phyloP scores from a whole-genome alignment of 257 asterid genomes.

The Lithospermum erythrorhizon region DNA sequence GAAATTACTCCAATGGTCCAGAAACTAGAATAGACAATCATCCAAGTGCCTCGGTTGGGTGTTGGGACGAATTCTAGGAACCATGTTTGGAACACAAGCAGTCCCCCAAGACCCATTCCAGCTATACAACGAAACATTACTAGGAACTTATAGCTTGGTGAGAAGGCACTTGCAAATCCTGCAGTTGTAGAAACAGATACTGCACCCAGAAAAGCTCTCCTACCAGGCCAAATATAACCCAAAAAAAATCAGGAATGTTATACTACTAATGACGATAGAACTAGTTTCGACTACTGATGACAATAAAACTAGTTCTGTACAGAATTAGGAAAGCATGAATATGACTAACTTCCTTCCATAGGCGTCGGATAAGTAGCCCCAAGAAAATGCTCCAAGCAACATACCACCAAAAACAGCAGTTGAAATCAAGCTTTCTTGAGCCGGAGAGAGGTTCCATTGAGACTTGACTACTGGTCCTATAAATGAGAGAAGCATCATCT shows the following conservation, averaged over 20 bases:
- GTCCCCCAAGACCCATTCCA: conserved; percentile 40
- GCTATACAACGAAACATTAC: conserved; percentile 24
- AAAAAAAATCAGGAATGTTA: background rate
- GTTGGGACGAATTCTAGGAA: conserved; percentile 36
- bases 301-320: too few species aligned
- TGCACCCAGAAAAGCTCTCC: conserved; percentile 59
- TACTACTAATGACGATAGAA: too few species aligned
- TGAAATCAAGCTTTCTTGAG: conserved; percentile 57
- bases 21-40: conserved; percentile 20
- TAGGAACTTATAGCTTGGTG: conserved; percentile 39
- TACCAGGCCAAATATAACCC: conserved; percentile 7
- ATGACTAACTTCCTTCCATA: conserved; percentile 63
- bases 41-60: conserved; percentile 39
- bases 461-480: conserved; percentile 56
- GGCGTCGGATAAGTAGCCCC: conserved; percentile 58
- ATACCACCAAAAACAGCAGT: conserved; percentile 70
- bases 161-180: conserved; percentile 54
- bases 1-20: conserved; percentile 31
- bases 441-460: conserved; percentile 63
- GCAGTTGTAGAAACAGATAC: conserved; percentile 36
- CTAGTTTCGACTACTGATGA: too few species aligned
- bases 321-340: background rate
- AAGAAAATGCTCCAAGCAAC: conserved; percentile 67
- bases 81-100: conserved; percentile 34
- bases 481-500: conserved; percentile 73